A percentile compares a stretch with the other conserved stretches of the same genome.
phyloP scores from a whole-genome alignment of 331 rosid species.

The Quercus phellos region DNA sequence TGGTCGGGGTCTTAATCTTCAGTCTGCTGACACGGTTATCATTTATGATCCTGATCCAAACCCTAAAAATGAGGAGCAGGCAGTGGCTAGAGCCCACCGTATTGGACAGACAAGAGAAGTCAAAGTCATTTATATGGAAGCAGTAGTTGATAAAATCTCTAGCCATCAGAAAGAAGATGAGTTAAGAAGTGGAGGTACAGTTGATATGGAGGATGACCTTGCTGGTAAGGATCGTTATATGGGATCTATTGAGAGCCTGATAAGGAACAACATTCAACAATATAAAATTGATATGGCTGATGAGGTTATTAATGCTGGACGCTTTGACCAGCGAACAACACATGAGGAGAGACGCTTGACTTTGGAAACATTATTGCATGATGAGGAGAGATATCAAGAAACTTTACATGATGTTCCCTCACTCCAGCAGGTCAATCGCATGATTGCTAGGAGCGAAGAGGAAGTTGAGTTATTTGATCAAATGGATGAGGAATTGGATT shows the following conservation, averaged over 20 bases:
- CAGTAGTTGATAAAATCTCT: constrained; percentile 87
- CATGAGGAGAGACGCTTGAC: constrained; percentile 98
- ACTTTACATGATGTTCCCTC: constrained; percentile 96
- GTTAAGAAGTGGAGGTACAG: constrained; percentile 72
- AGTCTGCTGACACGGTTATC: constrained; percentile 96
- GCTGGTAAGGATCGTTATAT: constrained; percentile 96
- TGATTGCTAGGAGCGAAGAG: constrained; percentile 94
- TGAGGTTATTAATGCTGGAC: constrained; percentile 99
- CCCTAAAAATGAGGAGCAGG: constrained; percentile 99
- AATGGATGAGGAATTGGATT: constrained; percentile 94
- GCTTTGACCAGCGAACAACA: constrained; percentile 98
- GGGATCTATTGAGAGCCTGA: constrained; percentile 95
- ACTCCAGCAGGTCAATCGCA: constrained; percentile 91
- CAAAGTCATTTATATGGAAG: constrained; percentile 97
- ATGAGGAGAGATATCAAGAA: constrained; percentile 96
- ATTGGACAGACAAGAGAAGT: constrained; percentile 97
- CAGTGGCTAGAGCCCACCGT: constrained; percentile 99
- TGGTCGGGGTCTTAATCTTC: constrained; percentile 98
- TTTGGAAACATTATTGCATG: constrained; percentile 90
- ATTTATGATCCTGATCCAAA: constrained; percentile 99
- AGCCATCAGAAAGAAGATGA: constrained; percentile 98
- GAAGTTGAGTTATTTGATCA: constrained; percentile 94
- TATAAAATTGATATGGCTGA: constrained; percentile 99
- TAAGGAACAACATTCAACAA: constrained; percentile 92
- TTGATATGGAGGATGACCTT: constrained; percentile 92